Base-by-base conservation (phyloP, 345 rosid genomes). In the Murraya paniculata region DNA sequence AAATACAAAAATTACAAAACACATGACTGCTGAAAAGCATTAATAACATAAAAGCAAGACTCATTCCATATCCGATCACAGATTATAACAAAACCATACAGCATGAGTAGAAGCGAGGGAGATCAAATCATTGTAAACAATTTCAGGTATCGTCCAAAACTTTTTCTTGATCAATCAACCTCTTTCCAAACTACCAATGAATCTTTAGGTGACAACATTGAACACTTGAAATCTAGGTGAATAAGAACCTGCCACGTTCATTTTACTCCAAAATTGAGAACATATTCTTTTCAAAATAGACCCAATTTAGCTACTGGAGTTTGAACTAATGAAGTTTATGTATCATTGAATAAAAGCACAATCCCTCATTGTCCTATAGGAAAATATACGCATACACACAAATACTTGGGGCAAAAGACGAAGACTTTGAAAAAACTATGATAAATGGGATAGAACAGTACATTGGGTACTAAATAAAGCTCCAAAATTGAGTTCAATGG, bases 321-420 rank as follows among this genome's bases (percentile, higher is more conserved):
- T 18, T 14, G 14, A 66, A 56, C 58, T 67, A 36, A 22, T 58
- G 69, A 71, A 48, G 66, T 57, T 74, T 53, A 60, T 50, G 2
- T 50, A 55, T 50, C 24, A 60, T 33, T 68, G 70, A 4, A 48
- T 9, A 50, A 77, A 77, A 74, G 66, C 59, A 72, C 72, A 25
- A 33, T 60, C 13, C 48, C 35, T 27, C 68, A 50, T 75, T 62
- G 33, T 56, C 50, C 45, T 35, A n/a, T 70, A 48, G 27, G 7
- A 16, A 69, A 25, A 27, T 18, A 48, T 53, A 28, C 39, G 3
- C 66, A 56, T 6, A 35, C 41, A 72, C 14, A 60, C 53, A 59
- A 25, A 7, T 22, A 55, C 31, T 53, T 35, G 24, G 11, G 24
- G 14, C 62, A 53, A 25, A 28, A 61, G 31, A 6, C 11, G 9